Evolutionary conservation across 23 red algal species (phyloP).

Genomic region (Gracilaria domingensis): DNA sequence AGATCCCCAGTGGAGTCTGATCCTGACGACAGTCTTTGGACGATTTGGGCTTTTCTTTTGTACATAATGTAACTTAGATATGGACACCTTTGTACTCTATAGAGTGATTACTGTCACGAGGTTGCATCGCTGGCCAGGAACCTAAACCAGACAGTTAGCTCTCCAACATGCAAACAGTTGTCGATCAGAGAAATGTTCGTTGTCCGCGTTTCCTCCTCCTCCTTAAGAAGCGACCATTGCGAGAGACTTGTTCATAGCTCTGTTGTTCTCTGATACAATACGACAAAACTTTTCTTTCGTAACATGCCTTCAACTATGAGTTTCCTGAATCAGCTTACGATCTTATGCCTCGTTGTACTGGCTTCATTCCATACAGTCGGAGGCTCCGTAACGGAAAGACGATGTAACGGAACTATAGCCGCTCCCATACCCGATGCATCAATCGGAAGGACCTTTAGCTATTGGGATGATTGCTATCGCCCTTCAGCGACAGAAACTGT

Average conservation of each 20-base stretch:
- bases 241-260: background rate
- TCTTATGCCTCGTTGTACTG: background rate
- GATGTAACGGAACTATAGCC: slow-evolving; percentile 6
- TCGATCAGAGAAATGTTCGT: background rate
- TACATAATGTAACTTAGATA: no score
- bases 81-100: no score
- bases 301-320: background rate
- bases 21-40: no score
- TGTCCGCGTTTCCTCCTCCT: background rate
- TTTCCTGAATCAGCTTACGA: background rate
- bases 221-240: background rate
- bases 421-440: slow-evolving; percentile 14
- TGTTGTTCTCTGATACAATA: background rate
- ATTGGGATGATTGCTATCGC: slow-evolving; percentile 32
- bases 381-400: background rate
- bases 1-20: background rate
- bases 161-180: background rate
- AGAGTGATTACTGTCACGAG: background rate
- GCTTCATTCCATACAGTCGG: background rate
- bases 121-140: background rate
- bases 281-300: background rate
- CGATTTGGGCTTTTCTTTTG: no score
- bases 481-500: slow-evolving; percentile 9
- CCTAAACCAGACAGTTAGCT: background rate
- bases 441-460: slow-evolving; percentile 16